Percentiles rank a stretch among this genome's conserved stretches.
These are phyloP conservation scores for Durio zibethinus DNA, from an alignment of 345 rosid genomes.

Conservation along the genomic window DNA sequence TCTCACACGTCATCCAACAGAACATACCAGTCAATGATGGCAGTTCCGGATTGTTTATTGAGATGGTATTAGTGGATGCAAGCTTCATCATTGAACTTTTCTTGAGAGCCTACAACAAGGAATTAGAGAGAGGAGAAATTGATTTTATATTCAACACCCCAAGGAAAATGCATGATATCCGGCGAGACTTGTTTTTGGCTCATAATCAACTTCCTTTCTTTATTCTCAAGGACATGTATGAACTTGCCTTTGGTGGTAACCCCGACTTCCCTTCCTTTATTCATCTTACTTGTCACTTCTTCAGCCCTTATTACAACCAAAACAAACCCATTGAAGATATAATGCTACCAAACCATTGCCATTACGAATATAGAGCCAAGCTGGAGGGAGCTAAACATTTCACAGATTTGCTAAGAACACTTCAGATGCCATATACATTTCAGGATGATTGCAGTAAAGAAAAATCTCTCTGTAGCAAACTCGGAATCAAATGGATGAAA, in stretches of 20 bases:
- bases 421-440: too few relatives aligned
- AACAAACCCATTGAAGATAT: not conserved
- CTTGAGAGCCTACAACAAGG: not conserved
- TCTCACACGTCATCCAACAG: not conserved
- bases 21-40: not conserved
- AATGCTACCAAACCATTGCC: not conserved
- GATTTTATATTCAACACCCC: not conserved
- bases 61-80: not conserved
- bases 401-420: not conserved
- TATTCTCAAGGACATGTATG: not conserved
- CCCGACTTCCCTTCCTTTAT: not conserved
- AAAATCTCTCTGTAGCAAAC: too few relatives aligned
- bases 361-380: not conserved
- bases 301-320: not conserved
- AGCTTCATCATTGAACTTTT: not conserved
- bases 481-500: too few relatives aligned
- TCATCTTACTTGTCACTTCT: not conserved
- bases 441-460: too few relatives aligned
- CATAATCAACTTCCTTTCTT: not conserved
- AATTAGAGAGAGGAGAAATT: not conserved
- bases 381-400: not conserved
- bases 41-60: not conserved
- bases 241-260: not conserved
- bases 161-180: not conserved
- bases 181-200: not conserved